Base-by-base conservation (phyloP, 2,329 filamentous ascomycete species). In the Chrysoporthe austroafricana region DNA sequence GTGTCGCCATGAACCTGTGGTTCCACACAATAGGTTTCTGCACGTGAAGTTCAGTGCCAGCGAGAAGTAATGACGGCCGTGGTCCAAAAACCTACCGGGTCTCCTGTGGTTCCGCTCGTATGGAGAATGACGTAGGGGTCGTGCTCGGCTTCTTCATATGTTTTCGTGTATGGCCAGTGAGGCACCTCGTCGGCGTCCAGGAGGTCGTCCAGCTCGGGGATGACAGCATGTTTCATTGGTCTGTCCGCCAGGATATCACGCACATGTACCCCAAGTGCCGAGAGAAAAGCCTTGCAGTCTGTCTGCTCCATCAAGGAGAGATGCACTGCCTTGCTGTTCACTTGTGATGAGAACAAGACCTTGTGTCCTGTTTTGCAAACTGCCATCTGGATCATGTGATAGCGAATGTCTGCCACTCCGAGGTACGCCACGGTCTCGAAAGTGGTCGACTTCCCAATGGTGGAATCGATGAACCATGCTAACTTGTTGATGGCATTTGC, bases 321-420 rank as follows among this genome's bases (percentile, higher is more conserved):
- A 50, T 73, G 72, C 3, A 73, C 66, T 1, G 36, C 36, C 16
- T 70, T 64, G 62, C 62, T 73, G 46, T 73, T 73, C 39, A 73
- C 61, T 26, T 71, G 72, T 39, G 72, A 71, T 14, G 72, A 73
- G 46, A 72, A 72, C 5, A 73, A 39, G 26, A 71, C 71, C 62
- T 71, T 70, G 48, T 72, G 71, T 14, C 72, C 72, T 16, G 72
- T 73, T 50, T 73, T 73, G 44, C 68, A 71, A n/a, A 69, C 70
- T 6, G 72, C 72, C 70, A 73, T 72, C 62, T 72, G 65, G 5
- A 73, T 67, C 63, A 73, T 72, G 36, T 73, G 71, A 21, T 73
- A 73, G 39, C 72, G 67, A 7, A 72, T 36, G 66, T 73, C 72
- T 2, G 68, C 57, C 6, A 62, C 50, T 6, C 72, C 72, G 11